Evolutionary conservation across 2,329 filamentous ascomycete species (phyloP).

Genomic region (Dactylellina leptospora): DNA sequence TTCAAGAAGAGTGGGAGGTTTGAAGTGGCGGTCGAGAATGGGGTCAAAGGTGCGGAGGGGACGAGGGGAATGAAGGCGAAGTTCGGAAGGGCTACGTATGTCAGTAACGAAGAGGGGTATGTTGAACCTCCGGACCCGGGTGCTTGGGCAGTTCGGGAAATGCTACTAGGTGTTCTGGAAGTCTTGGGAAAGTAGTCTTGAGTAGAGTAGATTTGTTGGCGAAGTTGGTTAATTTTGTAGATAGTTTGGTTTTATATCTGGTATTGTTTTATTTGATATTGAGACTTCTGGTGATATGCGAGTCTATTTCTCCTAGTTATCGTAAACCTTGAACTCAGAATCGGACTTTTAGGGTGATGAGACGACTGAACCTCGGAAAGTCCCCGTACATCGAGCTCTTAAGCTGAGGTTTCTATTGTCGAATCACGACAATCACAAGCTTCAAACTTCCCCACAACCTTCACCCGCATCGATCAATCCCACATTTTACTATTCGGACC

Average conservation of each 20-base stretch:
- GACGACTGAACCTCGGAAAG: too few species aligned
- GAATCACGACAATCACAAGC: too few species aligned
- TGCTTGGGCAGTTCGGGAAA: constrained; percentile 80
- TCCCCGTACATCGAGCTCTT: neutral
- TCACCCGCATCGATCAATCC: neutral
- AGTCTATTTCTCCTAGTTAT: too few species aligned
- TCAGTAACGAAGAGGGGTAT: constrained; percentile 63
- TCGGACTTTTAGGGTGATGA: too few species aligned
- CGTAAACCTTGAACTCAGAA: too few species aligned
- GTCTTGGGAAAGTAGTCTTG: constrained; percentile 54
- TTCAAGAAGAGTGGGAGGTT: constrained; percentile 71
- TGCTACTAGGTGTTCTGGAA: constrained; percentile 80
- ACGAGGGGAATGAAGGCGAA: constrained; percentile 94
- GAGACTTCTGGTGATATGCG: neutral
- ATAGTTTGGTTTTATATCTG: neutral
- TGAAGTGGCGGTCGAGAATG: constrained; percentile 76
- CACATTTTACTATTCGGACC: neutral
- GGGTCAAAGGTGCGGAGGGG: constrained; percentile 76
- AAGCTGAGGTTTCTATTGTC: too few species aligned
- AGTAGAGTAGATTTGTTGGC: neutral
- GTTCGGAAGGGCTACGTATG: constrained; percentile 82
- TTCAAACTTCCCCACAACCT: constrained; percentile 6
- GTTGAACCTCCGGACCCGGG: constrained; percentile 78
- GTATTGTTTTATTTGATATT: constrained; percentile 14
- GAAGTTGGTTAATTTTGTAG: neutral